A percentile compares a stretch with the other conserved stretches of the same genome.
These are phyloP conservation scores for Paecilomyces fulvus DNA, from an alignment of 2,329 filamentous ascomycete species.

Conservation along the genomic window DNA sequence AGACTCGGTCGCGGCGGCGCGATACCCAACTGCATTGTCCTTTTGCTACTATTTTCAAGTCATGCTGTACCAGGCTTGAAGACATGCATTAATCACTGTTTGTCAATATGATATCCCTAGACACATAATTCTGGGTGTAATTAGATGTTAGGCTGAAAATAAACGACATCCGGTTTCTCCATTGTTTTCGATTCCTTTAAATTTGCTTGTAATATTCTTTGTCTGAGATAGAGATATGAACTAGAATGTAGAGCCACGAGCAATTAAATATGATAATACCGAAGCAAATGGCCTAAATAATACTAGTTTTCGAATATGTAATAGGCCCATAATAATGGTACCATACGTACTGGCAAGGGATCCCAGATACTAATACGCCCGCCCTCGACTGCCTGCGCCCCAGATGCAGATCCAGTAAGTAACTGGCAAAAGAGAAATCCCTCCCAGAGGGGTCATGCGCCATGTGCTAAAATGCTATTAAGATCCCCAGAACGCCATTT, in stretches of 20 bases:
- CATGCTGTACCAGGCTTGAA: too few species aligned
- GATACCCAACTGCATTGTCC: too few species aligned
- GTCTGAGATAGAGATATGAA: neutral
- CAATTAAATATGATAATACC: neutral
- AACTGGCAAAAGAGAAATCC: neutral
- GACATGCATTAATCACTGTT: too few species aligned
- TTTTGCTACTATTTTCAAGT: too few species aligned
- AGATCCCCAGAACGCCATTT: neutral
- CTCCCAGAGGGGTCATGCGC: neutral
- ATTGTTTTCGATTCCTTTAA: neutral
- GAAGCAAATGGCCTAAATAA: neutral
- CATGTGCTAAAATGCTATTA: neutral
- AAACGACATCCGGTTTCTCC: too few species aligned
- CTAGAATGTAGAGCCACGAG: neutral
- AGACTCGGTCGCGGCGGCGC: too few species aligned
- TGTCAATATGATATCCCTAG: too few species aligned
- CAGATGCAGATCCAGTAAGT: neutral
- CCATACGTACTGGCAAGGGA: neutral
- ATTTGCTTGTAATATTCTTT: neutral
- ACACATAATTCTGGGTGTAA: too few species aligned
- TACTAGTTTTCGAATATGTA: neutral
- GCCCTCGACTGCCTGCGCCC: neutral
- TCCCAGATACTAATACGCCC: neutral
- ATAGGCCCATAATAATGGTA: neutral
- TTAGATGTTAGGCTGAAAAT: too few species aligned